Base-by-base conservation (phyloP, 768 basidiomycete species). In the Hypsizygus marmoreus region DNA sequence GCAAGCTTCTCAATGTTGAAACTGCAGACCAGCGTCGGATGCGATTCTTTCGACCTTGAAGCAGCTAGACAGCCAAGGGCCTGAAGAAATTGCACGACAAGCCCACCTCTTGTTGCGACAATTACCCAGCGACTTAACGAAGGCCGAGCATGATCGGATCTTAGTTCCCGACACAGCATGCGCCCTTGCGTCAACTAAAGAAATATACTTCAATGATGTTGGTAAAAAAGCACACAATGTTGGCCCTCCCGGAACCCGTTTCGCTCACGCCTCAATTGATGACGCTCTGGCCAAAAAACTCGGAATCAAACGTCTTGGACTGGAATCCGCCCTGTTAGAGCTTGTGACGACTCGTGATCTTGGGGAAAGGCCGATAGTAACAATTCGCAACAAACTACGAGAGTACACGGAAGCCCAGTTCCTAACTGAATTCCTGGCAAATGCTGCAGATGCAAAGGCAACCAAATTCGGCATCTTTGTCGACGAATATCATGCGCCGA, bases 351-450 rank as follows among this genome's bases (percentile, higher is more conserved):
- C 38, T 0, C 56, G 66, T 9, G 72, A 76, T 40, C 72, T 79
- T 66, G 71, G 71, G 2, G 72, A 76, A 45, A 63, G 67, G 17
- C 61, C 74, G 4, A 60, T 68, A 3, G 72, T 66, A 0, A 71
- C 73, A 2, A 77, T 81, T 12, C 57, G 60, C 3, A 70, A 71
- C 11, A 69, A 68, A 0, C 57, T 81, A 9, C 58, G 53, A 13
- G 64, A 73, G 16, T 80, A 80, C 39, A 65, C 64, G 5, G 63
- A 65, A 6, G 61, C 65, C 6, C 74, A 79, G 41, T 66, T 77
- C 8, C 56, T 73, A 26, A 69, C 67, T 2, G 79, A 81, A 45
- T 79, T 79, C 50, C 46, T 81, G 5, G 80, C 80, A 1, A 81
- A 81, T 45, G 79, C 79, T 1, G 63, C 64, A 4, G 80, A 81